Evolutionary conservation across 371 early-diverging fungal species (phyloP), one percentile per base, ranked within the genome.

Genomic region (Mortierella polycephala): DNA sequence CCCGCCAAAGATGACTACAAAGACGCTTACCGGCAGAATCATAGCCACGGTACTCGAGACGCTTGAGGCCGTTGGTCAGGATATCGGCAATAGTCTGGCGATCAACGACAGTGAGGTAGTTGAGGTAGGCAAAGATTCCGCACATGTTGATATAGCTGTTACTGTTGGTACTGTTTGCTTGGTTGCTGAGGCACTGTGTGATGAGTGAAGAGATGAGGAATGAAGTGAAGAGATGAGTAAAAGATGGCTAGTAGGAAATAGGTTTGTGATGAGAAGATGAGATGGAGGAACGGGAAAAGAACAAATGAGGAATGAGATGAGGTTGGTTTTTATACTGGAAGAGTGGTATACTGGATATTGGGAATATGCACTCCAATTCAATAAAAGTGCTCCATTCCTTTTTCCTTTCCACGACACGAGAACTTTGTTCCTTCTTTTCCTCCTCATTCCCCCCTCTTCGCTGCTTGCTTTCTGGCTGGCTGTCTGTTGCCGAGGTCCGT

Each of bases 11-110:
- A 47, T 4, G 11, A 12, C 5, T 47, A 47, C 16, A 18, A 8
- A 66, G 2, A n/a, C 0, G 60, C 82, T 82, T 89, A 86, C 98
- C 99, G 57, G 99, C 96, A 75, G 98, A 97, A 85, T 99, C 99
- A 81, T 99, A 99, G 63, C 99, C 99, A 85, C 99, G 89, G 90
- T 99, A 99, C 87, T 99, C 99, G 61, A 99, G 92, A 77, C 99
- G 95, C 67, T 94, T 89, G 54, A 99, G 91, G 62, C 99, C 99
- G 70, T 92, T 96, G 55, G 95, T 82, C 63, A 99, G 90, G 53
- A 94, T 96, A 71, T 97, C 93, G 53, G 95, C 75, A 76, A 99
- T 94, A 80, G 90, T 94, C 71, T 88, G 87, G 66, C 97, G 88
- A 83, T 94, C 94, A 82, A 89, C 92, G 75, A 91, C 92, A 57